phyloP scores from a whole-genome alignment of 176 grass and related monocot genomes.

The Zoysia pacifica region DNA sequence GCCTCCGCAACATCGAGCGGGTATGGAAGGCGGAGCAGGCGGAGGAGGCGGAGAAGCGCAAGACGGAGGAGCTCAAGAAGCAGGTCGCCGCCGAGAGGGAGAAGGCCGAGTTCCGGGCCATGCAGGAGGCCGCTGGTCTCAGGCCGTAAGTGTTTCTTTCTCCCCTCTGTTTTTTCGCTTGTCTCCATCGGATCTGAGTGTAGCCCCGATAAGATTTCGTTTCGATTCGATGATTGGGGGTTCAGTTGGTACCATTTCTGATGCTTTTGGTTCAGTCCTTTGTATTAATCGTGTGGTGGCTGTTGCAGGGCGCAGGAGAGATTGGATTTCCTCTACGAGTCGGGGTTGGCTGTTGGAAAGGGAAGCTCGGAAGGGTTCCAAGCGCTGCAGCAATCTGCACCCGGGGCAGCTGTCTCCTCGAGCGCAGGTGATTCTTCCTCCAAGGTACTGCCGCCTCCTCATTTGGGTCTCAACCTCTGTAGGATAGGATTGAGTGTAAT shows the following conservation, averaged over 20 bases:
- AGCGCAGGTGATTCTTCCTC: slow-evolving; percentile 60
- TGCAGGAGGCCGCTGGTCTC: slow-evolving; percentile 88
- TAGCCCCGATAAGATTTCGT: slow-evolving; percentile 32
- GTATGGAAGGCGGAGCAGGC: slow-evolving; percentile 99
- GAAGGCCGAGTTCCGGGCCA: slow-evolving; percentile 82
- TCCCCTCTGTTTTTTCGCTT: neutral
- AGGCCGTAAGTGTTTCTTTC: slow-evolving; percentile 54
- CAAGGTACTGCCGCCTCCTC: slow-evolving; percentile 45
- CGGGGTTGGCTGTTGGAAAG: slow-evolving; percentile 86
- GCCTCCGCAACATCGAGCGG: slow-evolving; percentile 89
- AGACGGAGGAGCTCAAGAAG: slow-evolving; percentile 93
- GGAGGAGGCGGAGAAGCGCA: slow-evolving; percentile 83
- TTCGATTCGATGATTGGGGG: neutral
- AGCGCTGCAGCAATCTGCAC: slow-evolving; percentile 57
- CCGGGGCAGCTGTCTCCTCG: slow-evolving; percentile 21
- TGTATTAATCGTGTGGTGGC: neutral
- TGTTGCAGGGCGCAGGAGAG: slow-evolving; percentile 77
- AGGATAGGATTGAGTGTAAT: neutral
- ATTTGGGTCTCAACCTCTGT: neutral
- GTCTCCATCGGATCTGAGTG: slow-evolving; percentile 8
- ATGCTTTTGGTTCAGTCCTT: neutral
- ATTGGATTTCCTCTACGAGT: slow-evolving; percentile 98
- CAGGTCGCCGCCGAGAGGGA: slow-evolving; percentile 92
- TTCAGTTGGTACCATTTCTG: neutral
- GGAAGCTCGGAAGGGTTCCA: slow-evolving; percentile 84